Base-by-base conservation (phyloP, 2,329 filamentous ascomycete genomes). In the Coniochaeta pulveracea region DNA sequence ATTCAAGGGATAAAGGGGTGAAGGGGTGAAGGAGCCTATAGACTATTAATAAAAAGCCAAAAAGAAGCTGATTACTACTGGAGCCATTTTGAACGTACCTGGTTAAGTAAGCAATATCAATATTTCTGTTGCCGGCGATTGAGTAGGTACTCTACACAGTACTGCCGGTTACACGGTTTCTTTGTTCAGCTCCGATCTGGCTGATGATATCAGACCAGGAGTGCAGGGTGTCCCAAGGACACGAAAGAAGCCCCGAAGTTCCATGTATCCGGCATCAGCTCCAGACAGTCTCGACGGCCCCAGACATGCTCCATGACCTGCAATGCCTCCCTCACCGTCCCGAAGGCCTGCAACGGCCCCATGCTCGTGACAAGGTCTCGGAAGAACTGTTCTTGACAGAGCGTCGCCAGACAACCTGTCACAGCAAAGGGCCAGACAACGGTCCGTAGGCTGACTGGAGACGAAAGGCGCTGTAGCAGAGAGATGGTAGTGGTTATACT, bases 221-320 rank as follows among this genome's bases (percentile, higher is more conserved):
- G 39, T 1, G 44, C 37, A 10, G 44, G 32, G 15, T 41, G 37
- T 3, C 41, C 40, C 4, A 48, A 30, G 10, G 44, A 34, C 10
- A 37, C 42, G 2, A 67, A 47, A 38, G 61, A 66, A 34, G 54
- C 57, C 10, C 52, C 51, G 26, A 65, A 40, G 34, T 65, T 63
- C 62, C 60, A 67, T 14, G 46, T 53, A 40, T 58, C 56, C 10
- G 38, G 31, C 7, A 39, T 31, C 10, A 30, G 18, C 31, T 63
- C 59, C 8, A 58, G 55, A 34, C 52, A 41, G 8, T 52, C 52
- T 7, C 59, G 46, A 17, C 45, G 45, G 3, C 52, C 48, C 65
- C 65, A 69, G 1, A 67, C 60, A 19, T 48, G 51, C 43, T 66
- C 60, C 59, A 67, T 63, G 15, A 67, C 52, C 10, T 51, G 50